Base-by-base conservation (phyloP, 768 basidiomycete species). In the Pleurotus eryngii region DNA sequence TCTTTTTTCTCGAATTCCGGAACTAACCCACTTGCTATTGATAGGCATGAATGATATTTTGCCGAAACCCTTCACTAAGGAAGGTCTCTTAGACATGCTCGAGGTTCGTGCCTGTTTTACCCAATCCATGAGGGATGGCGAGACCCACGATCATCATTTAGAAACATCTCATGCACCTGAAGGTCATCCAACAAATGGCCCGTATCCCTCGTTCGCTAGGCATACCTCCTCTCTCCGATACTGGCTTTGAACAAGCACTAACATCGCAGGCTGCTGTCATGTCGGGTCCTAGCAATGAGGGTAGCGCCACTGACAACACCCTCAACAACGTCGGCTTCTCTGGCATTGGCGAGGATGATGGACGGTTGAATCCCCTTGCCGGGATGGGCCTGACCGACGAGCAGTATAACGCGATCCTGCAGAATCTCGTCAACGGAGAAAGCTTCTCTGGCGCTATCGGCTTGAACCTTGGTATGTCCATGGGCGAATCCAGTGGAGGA, bases 31-130 rank as follows among this genome's bases (percentile, higher is more conserved):
- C 24, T 40, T 24, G 39, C 17, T 15, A 37, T 40, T n/a, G 45
- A 59, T 66, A 77, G 89, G 95, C 15, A 98, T 98, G 95, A 98
- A 95, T 70, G 95, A 98, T 72, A 90, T 97, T 57, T 76, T 98
- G 15, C 90, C 95, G 6, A 98, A 98, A 70, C 96, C 96, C 3
- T 98, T 98, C 74, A 96, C 92, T n/a, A 92, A 93, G 69, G 86
- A 95, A 67, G 90, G 90, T 14, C 75, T 98, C 27, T 74, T 95
- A 47, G 87, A 89, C 61, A 95, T 98, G 85, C 86, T 98, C 60
- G 96, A 98, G 75, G 90, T 91, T 54, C 24, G 66, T 64, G 49
- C 24, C 22, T 54, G 37, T 9, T 20, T 22, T n/a, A 27, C 39
- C 3, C 30, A 35, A 35, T 35, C 30, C 9, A 8, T 35, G 30